Conservation (phyloP, 148 eudicot species). For the Rhododendron ovatum region DNA sequence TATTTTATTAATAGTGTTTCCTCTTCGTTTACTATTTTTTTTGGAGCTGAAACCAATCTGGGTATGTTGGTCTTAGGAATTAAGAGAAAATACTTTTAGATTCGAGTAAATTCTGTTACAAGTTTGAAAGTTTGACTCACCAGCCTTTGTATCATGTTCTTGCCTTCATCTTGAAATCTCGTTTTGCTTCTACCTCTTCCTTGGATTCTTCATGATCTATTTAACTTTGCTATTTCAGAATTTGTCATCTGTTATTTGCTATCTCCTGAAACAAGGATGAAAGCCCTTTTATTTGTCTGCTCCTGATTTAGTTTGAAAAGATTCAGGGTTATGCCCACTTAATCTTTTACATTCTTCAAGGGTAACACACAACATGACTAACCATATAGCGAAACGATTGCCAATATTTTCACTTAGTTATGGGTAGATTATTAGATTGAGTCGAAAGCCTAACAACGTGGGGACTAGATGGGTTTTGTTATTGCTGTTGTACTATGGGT, state of each 20-base stretch:
- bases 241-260: background rate
- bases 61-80: background rate
- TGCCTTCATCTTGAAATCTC: background rate
- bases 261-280: background rate
- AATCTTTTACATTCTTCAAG: background rate
- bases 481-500: background rate
- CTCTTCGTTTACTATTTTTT: background rate
- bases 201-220: background rate
- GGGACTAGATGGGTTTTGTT: background rate
- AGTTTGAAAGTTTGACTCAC: background rate
- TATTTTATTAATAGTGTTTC: background rate
- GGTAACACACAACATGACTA: background rate
- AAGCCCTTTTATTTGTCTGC: background rate
- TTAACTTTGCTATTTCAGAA: background rate
- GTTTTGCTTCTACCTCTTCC: background rate
- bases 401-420: background rate
- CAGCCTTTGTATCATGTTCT: background rate
- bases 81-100: background rate
- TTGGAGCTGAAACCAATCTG: background rate
- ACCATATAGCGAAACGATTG: background rate
- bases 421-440: background rate
- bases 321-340: background rate
- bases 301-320: background rate
- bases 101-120: background rate
- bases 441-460: background rate